Evolutionary conservation across 2,329 filamentous ascomycete genomes (phyloP).

Genomic region (Graphilbum sp.): DNA sequence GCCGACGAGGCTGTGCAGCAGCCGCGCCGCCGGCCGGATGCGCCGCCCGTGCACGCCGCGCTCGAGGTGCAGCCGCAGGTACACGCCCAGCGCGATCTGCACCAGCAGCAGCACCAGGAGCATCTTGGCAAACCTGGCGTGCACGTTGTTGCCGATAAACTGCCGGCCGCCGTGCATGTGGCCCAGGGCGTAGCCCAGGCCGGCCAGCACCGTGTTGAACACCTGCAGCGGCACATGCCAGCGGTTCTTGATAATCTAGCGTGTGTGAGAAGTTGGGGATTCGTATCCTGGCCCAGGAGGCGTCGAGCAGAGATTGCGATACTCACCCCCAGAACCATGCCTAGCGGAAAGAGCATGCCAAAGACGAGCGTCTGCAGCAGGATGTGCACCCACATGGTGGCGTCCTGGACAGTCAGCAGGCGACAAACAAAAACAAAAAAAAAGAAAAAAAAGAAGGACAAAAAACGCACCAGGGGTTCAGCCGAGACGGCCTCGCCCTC

Average conservation of each 20-base stretch:
- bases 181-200: constrained; percentile 79
- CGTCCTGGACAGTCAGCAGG: constrained; percentile 35
- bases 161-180: constrained; percentile 81
- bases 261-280: background rate
- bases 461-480: constrained; percentile 40
- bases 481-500: constrained; percentile 53
- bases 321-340: constrained; percentile 86
- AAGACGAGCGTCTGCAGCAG: constrained; percentile 74
- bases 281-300: no score
- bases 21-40: constrained; percentile 56
- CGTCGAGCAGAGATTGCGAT: no score
- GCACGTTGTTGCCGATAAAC: constrained; percentile 60
- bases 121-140: constrained; percentile 63
- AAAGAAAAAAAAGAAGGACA: no score
- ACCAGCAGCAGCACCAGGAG: constrained; percentile 62
- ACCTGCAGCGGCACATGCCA: constrained; percentile 90
- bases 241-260: constrained; percentile 67
- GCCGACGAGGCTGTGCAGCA: constrained; percentile 64
- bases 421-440: no score
- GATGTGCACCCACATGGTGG: constrained; percentile 87
- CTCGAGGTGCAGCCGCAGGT: constrained; percentile 79
- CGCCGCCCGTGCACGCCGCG: constrained; percentile 60
- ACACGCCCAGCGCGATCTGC: constrained; percentile 69
- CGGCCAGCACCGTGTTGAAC: constrained; percentile 55
- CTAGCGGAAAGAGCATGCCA: constrained; percentile 80